phyloP scores from a whole-genome alignment of 495 filamentous ascomycete genomes.

The Lophiotrema nucula region DNA sequence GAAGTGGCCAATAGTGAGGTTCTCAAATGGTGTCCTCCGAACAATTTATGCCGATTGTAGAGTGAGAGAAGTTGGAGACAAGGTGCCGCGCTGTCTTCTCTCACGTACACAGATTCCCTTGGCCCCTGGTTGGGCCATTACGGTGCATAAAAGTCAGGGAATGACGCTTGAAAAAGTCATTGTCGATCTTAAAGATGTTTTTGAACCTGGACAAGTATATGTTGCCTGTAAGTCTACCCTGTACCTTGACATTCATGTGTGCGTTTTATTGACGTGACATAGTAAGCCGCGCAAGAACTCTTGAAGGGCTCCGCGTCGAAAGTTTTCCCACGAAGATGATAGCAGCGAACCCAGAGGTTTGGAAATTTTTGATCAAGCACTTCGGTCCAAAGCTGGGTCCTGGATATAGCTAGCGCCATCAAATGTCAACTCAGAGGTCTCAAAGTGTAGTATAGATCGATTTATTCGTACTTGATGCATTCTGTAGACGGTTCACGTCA shows the following conservation, averaged over 20 bases:
- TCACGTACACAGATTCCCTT: conserved; percentile 49
- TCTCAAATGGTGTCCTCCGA: conserved; percentile 33
- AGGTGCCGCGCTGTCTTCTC: conserved; percentile 32
- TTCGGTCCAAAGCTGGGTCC: too few species aligned
- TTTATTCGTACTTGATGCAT: too few species aligned
- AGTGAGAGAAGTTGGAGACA: conserved; percentile 48
- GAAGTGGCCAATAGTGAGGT: conserved; percentile 41
- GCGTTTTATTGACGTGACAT: neutral
- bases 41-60: conserved; percentile 52
- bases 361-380: too few species aligned
- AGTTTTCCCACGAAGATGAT: too few species aligned
- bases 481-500: too few species aligned
- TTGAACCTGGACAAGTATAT: conserved; percentile 47
- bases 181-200: conserved; percentile 41
- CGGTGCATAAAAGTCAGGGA: conserved; percentile 50
- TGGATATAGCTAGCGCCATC: too few species aligned
- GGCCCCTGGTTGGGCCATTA: conserved; percentile 47
- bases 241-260: neutral
- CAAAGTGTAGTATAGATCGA: too few species aligned
- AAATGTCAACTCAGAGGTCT: too few species aligned
- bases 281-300: conserved; percentile 39
- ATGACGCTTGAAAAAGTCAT: conserved; percentile 46
- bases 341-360: too few species aligned
- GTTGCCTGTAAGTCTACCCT: conserved; percentile 35
- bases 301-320: conserved; percentile 42